Evolutionary conservation across 306 rosid species (phyloP), one percentile per base, ranked within the genome.

Genomic region (Prunus mongolica): DNA sequence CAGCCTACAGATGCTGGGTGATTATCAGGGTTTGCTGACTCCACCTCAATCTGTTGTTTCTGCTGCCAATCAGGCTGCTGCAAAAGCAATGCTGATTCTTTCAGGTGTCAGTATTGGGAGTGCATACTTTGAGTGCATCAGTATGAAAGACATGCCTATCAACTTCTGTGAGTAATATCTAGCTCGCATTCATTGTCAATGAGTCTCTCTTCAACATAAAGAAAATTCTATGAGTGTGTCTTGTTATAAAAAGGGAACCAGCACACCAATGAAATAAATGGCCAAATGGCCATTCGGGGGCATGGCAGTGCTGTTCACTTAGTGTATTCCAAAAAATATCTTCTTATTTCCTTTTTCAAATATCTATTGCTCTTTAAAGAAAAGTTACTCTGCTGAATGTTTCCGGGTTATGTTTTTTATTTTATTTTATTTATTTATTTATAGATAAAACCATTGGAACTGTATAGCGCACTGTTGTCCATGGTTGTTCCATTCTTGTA

Each of bases 11-110:
- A 82, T 86, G 60, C 79, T 95, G 85, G 97, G 99, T 46, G 97
- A 95, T 80, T 90, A 89, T 78, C 96, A 90, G 75, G 85, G 91
- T 74, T 81, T 95, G 91, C 88, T 92, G 74, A 70, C 89, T 78
- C 97, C 99, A 55, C 97, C 97, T 76, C 92, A 84, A 56, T 84
- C 87, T 67, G 87, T 88, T 79, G 80, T 84, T 68, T 56, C 89
- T 74, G 89, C 94, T 30, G 91, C 92, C 52, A 92, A 95, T 88
- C 97, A 95, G 86, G 99, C 96, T 56, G 97, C 92, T 63, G 96
- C 93, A 32, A 95, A 95, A 77, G 96, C 99, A 65, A 87, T 92
- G 91, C 81, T 95, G 55, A 84, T 89, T 79, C 75, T 87, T 80
- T 92, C 99, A 41, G 96, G 97, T 78, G 84, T 92, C 80, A 73